Base-by-base conservation (phyloP, 331 rosid species). In the Spiraea crenata region DNA sequence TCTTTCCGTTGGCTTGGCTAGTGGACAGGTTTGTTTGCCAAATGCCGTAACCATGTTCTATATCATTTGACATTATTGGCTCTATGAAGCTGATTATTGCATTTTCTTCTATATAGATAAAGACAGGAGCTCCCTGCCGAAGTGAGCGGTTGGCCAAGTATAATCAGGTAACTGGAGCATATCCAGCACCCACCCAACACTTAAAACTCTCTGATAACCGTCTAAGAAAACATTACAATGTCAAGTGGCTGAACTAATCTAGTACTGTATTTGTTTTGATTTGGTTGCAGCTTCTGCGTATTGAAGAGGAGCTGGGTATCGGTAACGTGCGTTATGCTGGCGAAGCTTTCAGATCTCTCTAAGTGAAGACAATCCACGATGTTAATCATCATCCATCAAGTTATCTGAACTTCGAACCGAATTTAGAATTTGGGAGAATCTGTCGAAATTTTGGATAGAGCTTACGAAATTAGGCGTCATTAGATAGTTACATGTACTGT, bases 1-100 rank as follows among this genome's bases (percentile, higher is more conserved):
- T 79, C 99, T 95, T 80, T 91, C 98, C 17, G 96, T 95, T 78
- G 99, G 99, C 62, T 85, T 95, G 88, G 99, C 99, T 54, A 95
- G 99, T 65, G 96, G 99, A 86, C 99, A 91, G 98, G 99, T 91
- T 65, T 37, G 57, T 34, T 63, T 45, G 19, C 66, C 17, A 44
- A 76, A 44, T 64, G n/a, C 52, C 48, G 13, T 13, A 50, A 20
- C 4, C 63, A 25, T 57, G 15, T 55, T 31, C 20, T 69, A 48
- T 34, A 34, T 76, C 59, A 15, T 80, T 39, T 7, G 16, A 19
- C 40, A 71, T 54, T 60, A 54, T 37, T 72, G 66, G 67, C 69
- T 34, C 72, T 42, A 72, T 61, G 34, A 76, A 66, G 67, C 46
- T 88, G 58, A 85, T 54, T 9, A 34, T 74, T 85, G 40, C 76